Evolutionary conservation across 1,284 basidiomycete genomes (phyloP).

Genomic region (Tremellales sp.): DNA sequence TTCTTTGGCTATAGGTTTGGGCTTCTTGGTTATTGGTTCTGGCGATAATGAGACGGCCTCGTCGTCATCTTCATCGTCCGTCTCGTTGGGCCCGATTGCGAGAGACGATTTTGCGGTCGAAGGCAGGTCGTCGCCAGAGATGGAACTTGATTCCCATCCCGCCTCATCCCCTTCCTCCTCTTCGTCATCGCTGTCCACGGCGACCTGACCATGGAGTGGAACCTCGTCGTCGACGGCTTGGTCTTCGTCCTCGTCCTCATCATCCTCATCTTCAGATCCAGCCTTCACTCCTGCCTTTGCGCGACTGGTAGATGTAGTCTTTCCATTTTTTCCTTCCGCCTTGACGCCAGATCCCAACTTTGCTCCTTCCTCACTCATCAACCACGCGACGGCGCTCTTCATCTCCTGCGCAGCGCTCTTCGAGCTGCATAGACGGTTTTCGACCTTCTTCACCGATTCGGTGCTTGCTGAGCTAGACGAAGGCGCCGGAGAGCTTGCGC

Average conservation of each 20-base stretch:
- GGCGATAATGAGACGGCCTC: conserved; percentile 10
- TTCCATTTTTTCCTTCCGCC: conserved; percentile 13
- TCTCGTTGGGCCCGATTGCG: no score
- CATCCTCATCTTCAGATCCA: conserved; percentile 9
- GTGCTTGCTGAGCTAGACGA: conserved; percentile 14
- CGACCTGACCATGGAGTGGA: background rate
- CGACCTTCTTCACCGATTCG: conserved; percentile 58
- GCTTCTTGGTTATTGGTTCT: background rate
- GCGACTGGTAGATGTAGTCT: conserved; percentile 9
- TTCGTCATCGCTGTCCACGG: conserved; percentile 14
- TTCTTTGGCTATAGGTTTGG: conserved; percentile 12
- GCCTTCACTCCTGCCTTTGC: conserved; percentile 16
- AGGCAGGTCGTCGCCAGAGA: conserved; percentile 17
- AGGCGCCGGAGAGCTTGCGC: conserved; percentile 8
- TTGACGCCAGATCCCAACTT: conserved; percentile 20
- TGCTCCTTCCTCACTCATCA: conserved; percentile 39
- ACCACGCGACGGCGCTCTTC: conserved; percentile 53
- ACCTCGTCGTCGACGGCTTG: conserved; percentile 1
- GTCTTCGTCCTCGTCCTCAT: conserved; percentile 12
- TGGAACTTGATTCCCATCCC: conserved; percentile 58
- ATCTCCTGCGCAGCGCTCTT: conserved; percentile 67
- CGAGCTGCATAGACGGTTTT: conserved; percentile 69
- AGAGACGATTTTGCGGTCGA: conserved; percentile 4
- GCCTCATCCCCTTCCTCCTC: conserved; percentile 46
- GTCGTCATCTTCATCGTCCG: conserved; percentile 26